These are phyloP conservation scores for Trypethelium eluteriae DNA, from an alignment of 495 filamentous ascomycete genomes.

Conservation along the genomic window DNA sequence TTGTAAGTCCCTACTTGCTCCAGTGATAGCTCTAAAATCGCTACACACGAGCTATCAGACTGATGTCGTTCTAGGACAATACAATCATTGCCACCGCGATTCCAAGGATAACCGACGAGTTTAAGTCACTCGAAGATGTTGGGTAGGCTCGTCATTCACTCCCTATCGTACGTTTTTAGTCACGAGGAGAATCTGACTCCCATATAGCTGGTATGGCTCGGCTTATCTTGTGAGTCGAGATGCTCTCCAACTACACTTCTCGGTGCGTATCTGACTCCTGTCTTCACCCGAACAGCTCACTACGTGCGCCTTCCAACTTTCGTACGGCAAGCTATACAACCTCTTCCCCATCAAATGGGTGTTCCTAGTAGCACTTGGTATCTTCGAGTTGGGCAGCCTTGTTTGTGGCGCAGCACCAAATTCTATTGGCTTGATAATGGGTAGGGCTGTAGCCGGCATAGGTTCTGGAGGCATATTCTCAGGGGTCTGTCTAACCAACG, in stretches of 20 bases:
- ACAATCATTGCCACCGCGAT: constrained; percentile 28
- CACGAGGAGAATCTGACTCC: too few species aligned
- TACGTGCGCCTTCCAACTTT: constrained; percentile 13
- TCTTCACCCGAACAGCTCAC: background rate
- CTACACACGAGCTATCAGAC: background rate
- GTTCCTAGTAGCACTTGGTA: constrained; percentile 8
- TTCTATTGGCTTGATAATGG: constrained; percentile 15
- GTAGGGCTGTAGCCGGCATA: constrained; percentile 15
- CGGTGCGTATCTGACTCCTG: background rate
- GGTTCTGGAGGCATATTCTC: constrained; percentile 9
- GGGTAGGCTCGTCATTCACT: constrained; percentile 10
- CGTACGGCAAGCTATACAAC: constrained; percentile 15
- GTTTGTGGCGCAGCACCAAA: constrained; percentile 15
- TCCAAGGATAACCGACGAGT: constrained; percentile 26
- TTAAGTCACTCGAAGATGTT: constrained; percentile 26
- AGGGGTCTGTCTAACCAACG: background rate
- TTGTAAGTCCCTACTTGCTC: background rate
- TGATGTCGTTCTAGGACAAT: constrained; percentile 15
- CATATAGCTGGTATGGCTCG: constrained; percentile 12
- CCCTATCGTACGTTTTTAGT: background rate
- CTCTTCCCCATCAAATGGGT: constrained; percentile 15
- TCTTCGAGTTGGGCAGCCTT: constrained; percentile 13
- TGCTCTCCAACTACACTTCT: background rate
- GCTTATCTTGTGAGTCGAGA: constrained; percentile 9
- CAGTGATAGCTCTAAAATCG: background rate